These are phyloP conservation scores for Steccherinum ochraceum DNA, from an alignment of 768 basidiomycete genomes.

Conservation along the genomic window DNA sequence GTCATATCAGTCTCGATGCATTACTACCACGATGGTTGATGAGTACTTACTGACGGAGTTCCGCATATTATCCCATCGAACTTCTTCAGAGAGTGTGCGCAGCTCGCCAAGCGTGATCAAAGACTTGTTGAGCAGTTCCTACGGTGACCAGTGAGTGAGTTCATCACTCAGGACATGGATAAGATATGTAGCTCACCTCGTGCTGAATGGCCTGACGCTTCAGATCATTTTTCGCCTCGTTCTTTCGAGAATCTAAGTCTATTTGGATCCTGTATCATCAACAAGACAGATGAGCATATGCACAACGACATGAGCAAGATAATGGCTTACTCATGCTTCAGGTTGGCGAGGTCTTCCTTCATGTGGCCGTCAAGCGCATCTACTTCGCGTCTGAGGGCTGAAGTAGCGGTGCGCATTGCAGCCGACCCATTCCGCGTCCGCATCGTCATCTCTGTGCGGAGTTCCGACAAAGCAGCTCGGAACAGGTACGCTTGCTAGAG, in stretches of 20 bases:
- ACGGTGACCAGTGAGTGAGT: background rate
- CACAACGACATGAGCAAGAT: too few species aligned
- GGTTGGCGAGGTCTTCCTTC: constrained; percentile 83
- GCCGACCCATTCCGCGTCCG: constrained; percentile 80
- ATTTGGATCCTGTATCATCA: constrained; percentile 96
- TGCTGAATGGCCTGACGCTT: constrained; percentile 82
- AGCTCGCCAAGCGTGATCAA: constrained; percentile 72
- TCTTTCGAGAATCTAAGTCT: constrained; percentile 92
- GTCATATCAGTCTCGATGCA: background rate
- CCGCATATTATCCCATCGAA: constrained; percentile 87
- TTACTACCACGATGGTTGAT: background rate
- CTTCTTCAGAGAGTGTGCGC: constrained; percentile 75
- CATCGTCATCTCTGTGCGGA: constrained; percentile 80
- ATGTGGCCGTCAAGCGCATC: constrained; percentile 83
- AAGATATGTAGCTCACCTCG: constrained; percentile 44
- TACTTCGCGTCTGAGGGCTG: constrained; percentile 79
- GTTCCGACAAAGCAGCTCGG: constrained; percentile 86
- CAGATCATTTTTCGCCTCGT: constrained; percentile 78
- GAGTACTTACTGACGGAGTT: constrained; percentile 62
- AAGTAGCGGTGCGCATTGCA: constrained; percentile 67
- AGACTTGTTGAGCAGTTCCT: constrained; percentile 75
- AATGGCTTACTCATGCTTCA: constrained; percentile 92
- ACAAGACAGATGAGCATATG: background rate
- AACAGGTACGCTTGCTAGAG: constrained; percentile 91
- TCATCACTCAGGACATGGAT: background rate